These are phyloP conservation scores for Oryza longistaminata DNA, from an alignment of 176 grass and related monocot species.

Conservation along the genomic window DNA sequence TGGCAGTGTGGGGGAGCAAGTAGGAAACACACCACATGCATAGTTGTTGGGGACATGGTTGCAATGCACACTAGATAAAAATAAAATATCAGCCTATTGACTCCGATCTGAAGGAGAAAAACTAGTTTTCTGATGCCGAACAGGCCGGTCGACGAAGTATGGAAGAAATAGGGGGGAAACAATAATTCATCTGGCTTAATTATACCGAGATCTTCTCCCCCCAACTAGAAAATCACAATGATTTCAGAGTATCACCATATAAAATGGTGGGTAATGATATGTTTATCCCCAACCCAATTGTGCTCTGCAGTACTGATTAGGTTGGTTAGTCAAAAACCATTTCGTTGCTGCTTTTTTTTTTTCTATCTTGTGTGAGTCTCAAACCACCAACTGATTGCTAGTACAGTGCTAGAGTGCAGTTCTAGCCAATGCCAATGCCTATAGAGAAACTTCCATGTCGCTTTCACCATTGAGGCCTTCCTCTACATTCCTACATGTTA, in stretches of 20 bases:
- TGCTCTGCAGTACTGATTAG: constrained; percentile 2
- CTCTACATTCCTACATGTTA: neutral
- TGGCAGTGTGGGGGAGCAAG: constrained; percentile 41
- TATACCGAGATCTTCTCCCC: constrained; percentile 17
- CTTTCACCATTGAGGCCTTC: constrained; percentile 25
- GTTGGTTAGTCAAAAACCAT: neutral
- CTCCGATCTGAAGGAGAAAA: constrained; percentile 44
- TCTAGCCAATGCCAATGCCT: neutral
- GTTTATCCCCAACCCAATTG: constrained; percentile 19
- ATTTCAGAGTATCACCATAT: constrained; percentile 27
- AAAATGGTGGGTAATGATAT: constrained; percentile 31
- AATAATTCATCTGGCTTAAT: constrained; percentile 14
- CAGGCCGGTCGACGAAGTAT: constrained; percentile 21
- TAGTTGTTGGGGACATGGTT: constrained; percentile 50
- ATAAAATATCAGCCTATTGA: constrained; percentile 41
- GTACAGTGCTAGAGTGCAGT: neutral
- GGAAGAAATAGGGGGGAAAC: constrained; percentile 23
- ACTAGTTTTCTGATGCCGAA: neutral
- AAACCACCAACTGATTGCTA: constrained; percentile 29
- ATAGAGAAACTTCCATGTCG: constrained; percentile 25
- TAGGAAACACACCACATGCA: constrained; percentile 73
- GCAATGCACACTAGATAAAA: constrained; percentile 29
- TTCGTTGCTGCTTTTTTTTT: neutral
- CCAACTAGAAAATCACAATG: constrained; percentile 50
- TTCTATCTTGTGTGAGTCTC: neutral